A percentile compares a stretch with the other conserved stretches of the same genome.
phyloP scores from a whole-genome alignment of 2,329 filamentous ascomycete genomes.

The Ceratocystis eucalypticola region DNA sequence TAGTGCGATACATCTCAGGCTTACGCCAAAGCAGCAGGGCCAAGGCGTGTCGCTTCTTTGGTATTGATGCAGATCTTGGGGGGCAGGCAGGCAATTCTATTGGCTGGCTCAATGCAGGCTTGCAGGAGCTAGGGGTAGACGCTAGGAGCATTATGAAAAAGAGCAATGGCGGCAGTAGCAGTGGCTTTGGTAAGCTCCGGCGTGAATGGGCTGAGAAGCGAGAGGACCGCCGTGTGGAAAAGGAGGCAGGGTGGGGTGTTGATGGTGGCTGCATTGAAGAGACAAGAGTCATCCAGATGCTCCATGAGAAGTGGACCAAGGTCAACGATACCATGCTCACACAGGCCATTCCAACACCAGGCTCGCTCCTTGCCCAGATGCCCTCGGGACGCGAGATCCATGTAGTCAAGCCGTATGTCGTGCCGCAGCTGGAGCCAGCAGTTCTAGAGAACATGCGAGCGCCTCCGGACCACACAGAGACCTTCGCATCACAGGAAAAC shows the following conservation, averaged over 20 bases:
- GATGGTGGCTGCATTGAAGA: conserved; percentile 82
- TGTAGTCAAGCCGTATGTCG: conserved; percentile 51
- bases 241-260: conserved; percentile 57
- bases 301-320: conserved; percentile 80
- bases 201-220: conserved; percentile 63
- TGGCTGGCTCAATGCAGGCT: conserved; percentile 70
- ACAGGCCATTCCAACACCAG: conserved; percentile 58
- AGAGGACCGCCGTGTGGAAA: conserved; percentile 69
- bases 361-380: conserved; percentile 61
- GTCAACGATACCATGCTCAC: conserved; percentile 86
- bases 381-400: conserved; percentile 84
- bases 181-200: conserved; percentile 53
- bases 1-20: conserved; percentile 64
- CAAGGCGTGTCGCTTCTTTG: conserved; percentile 81
- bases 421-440: conserved; percentile 50
- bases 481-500: conserved; percentile 29
- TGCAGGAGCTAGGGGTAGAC: conserved; percentile 58
- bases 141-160: conserved; percentile 32
- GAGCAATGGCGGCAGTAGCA: conserved; percentile 27
- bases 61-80: conserved; percentile 71
- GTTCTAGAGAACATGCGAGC: conserved; percentile 38
- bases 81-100: conserved; percentile 74
- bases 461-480: conserved; percentile 33
- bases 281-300: conserved; percentile 68
- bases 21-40: conserved; percentile 62